A percentile compares a stretch with the other conserved stretches of the same genome.
phyloP scores from a whole-genome alignment of 495 filamentous ascomycete species.

The Aspergillus haitiensis region DNA sequence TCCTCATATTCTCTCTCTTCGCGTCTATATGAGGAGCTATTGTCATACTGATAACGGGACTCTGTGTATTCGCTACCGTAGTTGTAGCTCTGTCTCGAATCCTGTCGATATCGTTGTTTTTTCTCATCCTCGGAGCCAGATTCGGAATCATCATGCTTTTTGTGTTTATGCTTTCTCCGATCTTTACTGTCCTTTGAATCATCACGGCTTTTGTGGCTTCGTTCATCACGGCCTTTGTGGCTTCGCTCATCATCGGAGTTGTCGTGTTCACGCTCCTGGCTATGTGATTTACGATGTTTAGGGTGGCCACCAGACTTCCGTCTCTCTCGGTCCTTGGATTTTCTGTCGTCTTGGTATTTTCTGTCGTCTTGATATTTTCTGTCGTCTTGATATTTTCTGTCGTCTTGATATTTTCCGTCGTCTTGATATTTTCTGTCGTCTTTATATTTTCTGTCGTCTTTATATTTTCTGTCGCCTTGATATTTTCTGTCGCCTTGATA shows the following conservation, averaged over 20 bases:
- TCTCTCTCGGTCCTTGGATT: background rate
- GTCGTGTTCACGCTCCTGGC: background rate
- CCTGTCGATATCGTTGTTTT: slow-evolving; percentile 2
- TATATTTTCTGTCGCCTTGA: background rate
- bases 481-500: background rate
- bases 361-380: too few relatives aligned
- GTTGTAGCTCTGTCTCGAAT: slow-evolving; percentile 17
- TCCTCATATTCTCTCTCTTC: slow-evolving; percentile 4
- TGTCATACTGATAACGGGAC: slow-evolving; percentile 11
- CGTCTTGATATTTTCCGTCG: background rate
- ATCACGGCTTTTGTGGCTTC: background rate
- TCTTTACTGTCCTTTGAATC: slow-evolving; percentile 5
- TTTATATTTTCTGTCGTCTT: too few relatives aligned
- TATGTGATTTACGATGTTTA: background rate
- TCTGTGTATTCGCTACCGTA: slow-evolving; percentile 16
- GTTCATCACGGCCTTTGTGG: slow-evolving; percentile 6
- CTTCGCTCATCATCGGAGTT: slow-evolving; percentile 6
- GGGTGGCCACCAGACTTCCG: background rate
- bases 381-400: background rate
- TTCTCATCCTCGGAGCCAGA: slow-evolving; percentile 6
- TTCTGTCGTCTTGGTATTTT: background rate
- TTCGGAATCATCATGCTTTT: background rate
- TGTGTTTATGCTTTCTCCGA: background rate
- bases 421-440: too few relatives aligned
- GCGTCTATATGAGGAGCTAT: slow-evolving; percentile 8